A percentile compares a stretch with the other conserved stretches of the same genome.
phyloP scores from a whole-genome alignment of 2,329 filamentous ascomycete genomes.

The Sclerotinia minor region DNA sequence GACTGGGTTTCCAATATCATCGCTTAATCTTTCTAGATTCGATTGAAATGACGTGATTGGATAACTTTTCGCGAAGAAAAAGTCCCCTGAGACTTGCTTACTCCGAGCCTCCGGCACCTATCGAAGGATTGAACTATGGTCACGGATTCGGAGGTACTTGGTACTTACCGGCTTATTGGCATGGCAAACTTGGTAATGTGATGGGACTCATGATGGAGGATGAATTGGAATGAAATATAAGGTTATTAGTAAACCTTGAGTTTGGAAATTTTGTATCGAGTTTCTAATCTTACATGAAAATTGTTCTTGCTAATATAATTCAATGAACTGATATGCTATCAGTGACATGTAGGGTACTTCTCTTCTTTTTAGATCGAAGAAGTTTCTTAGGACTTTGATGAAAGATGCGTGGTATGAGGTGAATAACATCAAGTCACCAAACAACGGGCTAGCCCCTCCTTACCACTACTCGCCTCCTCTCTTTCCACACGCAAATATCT shows the following conservation, averaged over 20 bases:
- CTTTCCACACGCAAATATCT: not conserved
- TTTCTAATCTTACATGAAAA: not conserved
- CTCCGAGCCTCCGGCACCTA: not conserved
- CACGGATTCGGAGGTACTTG: not conserved
- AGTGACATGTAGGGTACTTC: not conserved
- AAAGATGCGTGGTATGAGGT: not conserved
- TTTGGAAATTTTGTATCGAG: constrained; percentile 1
- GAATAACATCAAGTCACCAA: not conserved
- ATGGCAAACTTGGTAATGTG: not conserved
- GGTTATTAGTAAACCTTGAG: not conserved
- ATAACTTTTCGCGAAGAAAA: not conserved
- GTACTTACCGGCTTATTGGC: not conserved
- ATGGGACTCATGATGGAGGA: not conserved
- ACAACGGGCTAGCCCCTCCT: not conserved
- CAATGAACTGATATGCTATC: not conserved
- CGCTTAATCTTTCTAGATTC: not conserved
- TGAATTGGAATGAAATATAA: not conserved
- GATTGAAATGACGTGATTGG: not conserved
- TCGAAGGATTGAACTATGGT: not conserved
- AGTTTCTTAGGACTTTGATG: not conserved
- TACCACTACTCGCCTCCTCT: not conserved
- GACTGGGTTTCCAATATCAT: not conserved
- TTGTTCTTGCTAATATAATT: not conserved
- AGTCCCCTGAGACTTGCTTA: not conserved
- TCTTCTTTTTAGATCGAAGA: not conserved